These are phyloP conservation scores for Saccharomycopsis crataegensis DNA, from an alignment of 1,139 yeast genomes.

Conservation along the genomic window DNA sequence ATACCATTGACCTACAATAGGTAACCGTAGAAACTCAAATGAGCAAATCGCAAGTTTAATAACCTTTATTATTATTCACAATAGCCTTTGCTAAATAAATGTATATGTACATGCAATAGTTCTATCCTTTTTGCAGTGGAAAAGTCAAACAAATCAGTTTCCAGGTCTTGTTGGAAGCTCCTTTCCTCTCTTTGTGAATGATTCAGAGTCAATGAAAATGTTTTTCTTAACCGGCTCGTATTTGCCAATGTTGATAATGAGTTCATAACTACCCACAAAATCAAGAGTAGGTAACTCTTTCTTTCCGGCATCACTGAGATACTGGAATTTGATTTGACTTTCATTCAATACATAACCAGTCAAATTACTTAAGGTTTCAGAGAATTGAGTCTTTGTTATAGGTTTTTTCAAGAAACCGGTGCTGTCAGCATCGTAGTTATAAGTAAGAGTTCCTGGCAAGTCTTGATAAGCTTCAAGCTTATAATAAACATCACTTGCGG, in stretches of 20 bases:
- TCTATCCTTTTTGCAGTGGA: no score
- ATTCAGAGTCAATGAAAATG: background rate
- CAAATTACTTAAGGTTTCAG: slow-evolving; percentile 1
- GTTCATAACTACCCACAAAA: slow-evolving; percentile 6
- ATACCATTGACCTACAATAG: no score
- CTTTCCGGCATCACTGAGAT: background rate
- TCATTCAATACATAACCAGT: slow-evolving; percentile 8
- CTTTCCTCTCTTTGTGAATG: background rate
- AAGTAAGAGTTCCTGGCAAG: slow-evolving; percentile 3
- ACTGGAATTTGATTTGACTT: slow-evolving; percentile 1
- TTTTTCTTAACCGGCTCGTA: slow-evolving; percentile 3
- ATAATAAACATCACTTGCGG: background rate
- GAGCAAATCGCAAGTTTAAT: no score
- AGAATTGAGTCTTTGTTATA: slow-evolving; percentile 4
- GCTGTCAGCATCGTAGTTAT: background rate
- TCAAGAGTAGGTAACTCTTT: slow-evolving; percentile 1
- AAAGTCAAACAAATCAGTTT: no score
- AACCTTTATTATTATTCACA: no score
- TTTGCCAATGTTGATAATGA: slow-evolving; percentile 3
- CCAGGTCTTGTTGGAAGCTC: background rate
- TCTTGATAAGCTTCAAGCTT: slow-evolving; percentile 5
- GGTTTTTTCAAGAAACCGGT: slow-evolving; percentile 10
- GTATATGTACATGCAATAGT: no score
- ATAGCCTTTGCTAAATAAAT: no score
- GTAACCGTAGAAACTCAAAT: no score